A percentile compares a stretch with the other conserved stretches of the same genome.
These are phyloP conservation scores for Suhomyces coccinellae DNA, from an alignment of 1,139 yeast species.

Conservation along the genomic window DNA sequence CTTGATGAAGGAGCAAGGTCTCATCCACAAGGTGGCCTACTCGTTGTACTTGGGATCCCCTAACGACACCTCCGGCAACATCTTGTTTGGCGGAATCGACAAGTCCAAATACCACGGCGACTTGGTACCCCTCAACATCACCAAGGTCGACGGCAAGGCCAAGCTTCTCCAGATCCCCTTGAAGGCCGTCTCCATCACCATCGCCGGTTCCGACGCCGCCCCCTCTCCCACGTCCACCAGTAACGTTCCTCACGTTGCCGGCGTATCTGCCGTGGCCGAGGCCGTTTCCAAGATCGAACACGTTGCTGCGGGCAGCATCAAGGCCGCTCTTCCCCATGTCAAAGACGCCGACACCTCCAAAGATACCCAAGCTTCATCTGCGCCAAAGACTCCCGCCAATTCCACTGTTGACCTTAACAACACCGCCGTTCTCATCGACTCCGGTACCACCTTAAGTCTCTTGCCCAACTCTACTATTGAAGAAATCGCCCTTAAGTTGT, in stretches of 20 bases:
- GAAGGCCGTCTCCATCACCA: conserved; percentile 15
- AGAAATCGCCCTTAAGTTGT: conserved; percentile 18
- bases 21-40: conserved; percentile 22
- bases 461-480: conserved; percentile 23
- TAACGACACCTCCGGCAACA: conserved; percentile 16
- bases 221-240: conserved; percentile 8
- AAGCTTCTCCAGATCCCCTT: conserved; percentile 26
- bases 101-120: conserved; percentile 20
- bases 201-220: conserved; percentile 5
- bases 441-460: conserved; percentile 41
- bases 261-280: not conserved
- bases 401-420: conserved; percentile 13
- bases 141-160: conserved; percentile 18
- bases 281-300: not conserved
- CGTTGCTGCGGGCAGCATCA: not conserved
- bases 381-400: conserved; percentile 2
- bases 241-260: conserved; percentile 10
- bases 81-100: conserved; percentile 25
- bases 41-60: conserved; percentile 21
- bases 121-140: conserved; percentile 22
- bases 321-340: too few species aligned
- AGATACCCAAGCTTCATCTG: too few species aligned
- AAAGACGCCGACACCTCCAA: too few species aligned
- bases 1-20: conserved; percentile 23
- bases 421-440: conserved; percentile 34